These are phyloP conservation scores for Pythium scleroteichum DNA, from an alignment of 352 stramenopile genomes.

Conservation along the genomic window DNA sequence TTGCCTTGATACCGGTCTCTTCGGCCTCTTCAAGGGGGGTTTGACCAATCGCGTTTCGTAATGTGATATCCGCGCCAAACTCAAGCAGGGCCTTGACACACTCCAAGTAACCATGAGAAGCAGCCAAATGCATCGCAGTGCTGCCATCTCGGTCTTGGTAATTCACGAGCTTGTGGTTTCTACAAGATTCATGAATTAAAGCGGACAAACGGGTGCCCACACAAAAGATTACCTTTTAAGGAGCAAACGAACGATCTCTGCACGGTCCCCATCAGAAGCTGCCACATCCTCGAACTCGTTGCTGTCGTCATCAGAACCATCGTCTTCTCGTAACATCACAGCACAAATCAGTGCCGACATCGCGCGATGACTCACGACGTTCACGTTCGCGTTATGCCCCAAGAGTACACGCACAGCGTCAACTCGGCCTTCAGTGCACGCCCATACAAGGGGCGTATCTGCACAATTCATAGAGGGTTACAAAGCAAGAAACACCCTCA, in stretches of 20 bases:
- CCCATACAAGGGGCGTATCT: conserved; percentile 82
- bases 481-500: too few relatives aligned
- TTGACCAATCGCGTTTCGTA: conserved; percentile 78
- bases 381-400: conserved; percentile 56
- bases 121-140: conserved; percentile 80
- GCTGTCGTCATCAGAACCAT: conserved; percentile 36
- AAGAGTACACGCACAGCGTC: conserved; percentile 73
- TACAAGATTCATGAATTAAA: conserved; percentile 7
- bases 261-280: conserved; percentile 41
- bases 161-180: conserved; percentile 69
- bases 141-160: conserved; percentile 83
- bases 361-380: conserved; percentile 70
- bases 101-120: conserved; percentile 69
- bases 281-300: conserved; percentile 60
- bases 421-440: conserved; percentile 73
- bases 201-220: not conserved
- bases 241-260: conserved; percentile 62
- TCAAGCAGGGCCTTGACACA: conserved; percentile 69
- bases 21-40: conserved; percentile 81
- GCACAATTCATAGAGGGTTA: not conserved
- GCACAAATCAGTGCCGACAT: conserved; percentile 73
- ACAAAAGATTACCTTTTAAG: conserved; percentile 40
- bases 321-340: conserved; percentile 70
- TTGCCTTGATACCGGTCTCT: conserved; percentile 47
- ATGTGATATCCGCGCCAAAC: conserved; percentile 69